Evolutionary conservation across 306 rosid species (phyloP), one percentile per base, ranked within the genome.

Genomic region (Cucumis hystrix): DNA sequence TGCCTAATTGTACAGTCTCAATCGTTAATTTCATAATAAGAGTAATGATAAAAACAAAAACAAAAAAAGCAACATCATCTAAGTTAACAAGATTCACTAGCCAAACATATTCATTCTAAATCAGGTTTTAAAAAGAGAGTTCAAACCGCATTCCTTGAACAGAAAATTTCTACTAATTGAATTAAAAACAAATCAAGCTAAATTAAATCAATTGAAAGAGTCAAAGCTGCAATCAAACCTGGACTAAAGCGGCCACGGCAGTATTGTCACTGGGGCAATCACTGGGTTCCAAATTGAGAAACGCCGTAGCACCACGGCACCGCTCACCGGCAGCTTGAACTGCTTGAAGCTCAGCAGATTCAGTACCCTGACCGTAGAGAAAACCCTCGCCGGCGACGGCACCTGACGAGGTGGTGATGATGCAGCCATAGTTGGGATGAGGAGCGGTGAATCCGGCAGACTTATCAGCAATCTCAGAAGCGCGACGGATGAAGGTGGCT

Each of bases 391-490:
- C 96, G 47, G 95, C 87, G 23, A 95, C 79, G 8, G 62, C 30
- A 21, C 92, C 89, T 15, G 88, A 6, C 0, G 89, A 55, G 9
- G 96, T 79, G 78, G 92, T 83, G 74, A 95, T 82, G 80, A 92
- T 87, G 81, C 98, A 92, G 69, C 98, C 98, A 54, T 90, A 90
- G 76, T 92, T 94, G 41, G 97, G 97, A 81, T 95, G 97, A 20
- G 97, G 97, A 33, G 93, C 88, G 15, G 96, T 85, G 85, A 89
- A 87, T 20, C 98, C 97, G 25, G 97, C 91, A 10, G 96, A 92
- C 58, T 85, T 87, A 62, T 89, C 98, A 7, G 98, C 91, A 0
- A 95, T 66, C 15, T 56, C 84, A 49, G 83, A 92, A 43, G 98
- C 97, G 79, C 91, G 95, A 39, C 82, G 83, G 67, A 92, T 79